Evolutionary conservation across 1,284 basidiomycete species (phyloP).

Genomic region (Pseudozyma sp.): DNA sequence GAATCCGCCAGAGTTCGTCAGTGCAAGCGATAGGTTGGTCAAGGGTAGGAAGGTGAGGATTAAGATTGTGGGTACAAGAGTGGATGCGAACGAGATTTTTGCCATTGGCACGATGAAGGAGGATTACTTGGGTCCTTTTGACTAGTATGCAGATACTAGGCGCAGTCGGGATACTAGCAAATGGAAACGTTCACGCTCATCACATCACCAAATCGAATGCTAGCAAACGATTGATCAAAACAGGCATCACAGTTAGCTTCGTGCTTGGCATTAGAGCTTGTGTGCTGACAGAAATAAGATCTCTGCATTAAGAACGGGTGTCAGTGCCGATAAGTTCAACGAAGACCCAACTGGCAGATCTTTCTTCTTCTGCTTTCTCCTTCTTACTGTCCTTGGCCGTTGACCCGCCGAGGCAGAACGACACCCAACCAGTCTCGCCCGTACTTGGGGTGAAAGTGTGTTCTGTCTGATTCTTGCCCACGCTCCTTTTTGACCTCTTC

Average conservation of each 20-base stretch:
- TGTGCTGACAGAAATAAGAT: background rate
- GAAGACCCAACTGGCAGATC: conserved; percentile 25
- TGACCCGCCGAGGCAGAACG: conserved; percentile 25
- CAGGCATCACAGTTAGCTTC: too few species aligned
- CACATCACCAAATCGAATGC: too few species aligned
- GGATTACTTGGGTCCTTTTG: conserved; percentile 65
- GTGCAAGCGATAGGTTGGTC: conserved; percentile 71
- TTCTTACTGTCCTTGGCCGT: too few species aligned
- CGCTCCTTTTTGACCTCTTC: conserved; percentile 31
- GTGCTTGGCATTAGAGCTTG: too few species aligned
- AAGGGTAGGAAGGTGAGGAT: conserved; percentile 91
- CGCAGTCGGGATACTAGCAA: too few species aligned
- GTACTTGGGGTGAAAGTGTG: conserved; percentile 34
- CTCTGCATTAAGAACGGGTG: conserved; percentile 30
- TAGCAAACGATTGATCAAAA: too few species aligned
- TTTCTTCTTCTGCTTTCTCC: background rate
- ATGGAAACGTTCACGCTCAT: background rate
- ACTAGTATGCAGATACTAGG: conserved; percentile 13
- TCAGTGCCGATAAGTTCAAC: conserved; percentile 46
- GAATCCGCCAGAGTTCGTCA: conserved; percentile 67
- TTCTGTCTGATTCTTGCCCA: conserved; percentile 38
- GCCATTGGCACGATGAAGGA: conserved; percentile 68
- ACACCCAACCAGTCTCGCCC: conserved; percentile 41
- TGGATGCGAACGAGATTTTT: conserved; percentile 92
- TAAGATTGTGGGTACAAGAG: conserved; percentile 95